A percentile compares a stretch with the other conserved stretches of the same genome.
Conservation (phyloP, 139 green algal species). For the Chlorella vulgaris region DNA sequence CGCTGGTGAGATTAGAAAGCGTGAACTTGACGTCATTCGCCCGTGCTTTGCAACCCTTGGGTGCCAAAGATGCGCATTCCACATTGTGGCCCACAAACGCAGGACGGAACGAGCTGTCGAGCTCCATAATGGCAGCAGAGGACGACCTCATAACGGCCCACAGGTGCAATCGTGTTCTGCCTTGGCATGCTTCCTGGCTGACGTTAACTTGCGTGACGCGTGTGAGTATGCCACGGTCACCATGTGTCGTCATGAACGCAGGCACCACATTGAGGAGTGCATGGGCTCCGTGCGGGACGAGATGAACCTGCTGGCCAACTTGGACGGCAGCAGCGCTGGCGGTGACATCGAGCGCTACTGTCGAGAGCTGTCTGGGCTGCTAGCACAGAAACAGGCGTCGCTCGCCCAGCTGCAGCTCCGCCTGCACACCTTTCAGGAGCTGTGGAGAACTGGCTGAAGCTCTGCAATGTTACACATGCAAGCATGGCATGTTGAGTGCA, state of each 20-base stretch:
- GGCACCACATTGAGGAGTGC: conserved; percentile 82
- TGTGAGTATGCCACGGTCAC: no score
- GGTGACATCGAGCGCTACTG: conserved; percentile 38
- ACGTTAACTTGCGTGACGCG: not conserved
- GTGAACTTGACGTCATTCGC: no score
- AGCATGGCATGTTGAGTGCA: no score
- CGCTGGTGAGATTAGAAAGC: no score
- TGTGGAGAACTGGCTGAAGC: no score
- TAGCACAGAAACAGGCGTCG: conserved; percentile 35
- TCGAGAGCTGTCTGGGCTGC: conserved; percentile 30
- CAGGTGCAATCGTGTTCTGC: conserved; percentile 37
- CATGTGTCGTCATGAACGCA: not conserved
- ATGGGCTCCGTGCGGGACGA: conserved; percentile 87
- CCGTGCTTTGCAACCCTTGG: no score
- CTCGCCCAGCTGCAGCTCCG: conserved; percentile 38
- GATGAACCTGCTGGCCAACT: conserved; percentile 69
- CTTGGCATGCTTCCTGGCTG: no score
- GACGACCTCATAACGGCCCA: conserved; percentile 90
- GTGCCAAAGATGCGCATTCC: no score
- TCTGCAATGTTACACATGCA: no score
- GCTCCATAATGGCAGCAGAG: conserved; percentile 86
- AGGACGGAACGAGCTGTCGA: conserved; percentile 82
- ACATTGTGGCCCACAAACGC: no score
- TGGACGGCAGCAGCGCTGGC: conserved; percentile 33
- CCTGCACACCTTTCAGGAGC: conserved; percentile 26